Conservation (phyloP, 2,329 filamentous ascomycete genomes). For the Pseudogymnoascus sp. region DNA sequence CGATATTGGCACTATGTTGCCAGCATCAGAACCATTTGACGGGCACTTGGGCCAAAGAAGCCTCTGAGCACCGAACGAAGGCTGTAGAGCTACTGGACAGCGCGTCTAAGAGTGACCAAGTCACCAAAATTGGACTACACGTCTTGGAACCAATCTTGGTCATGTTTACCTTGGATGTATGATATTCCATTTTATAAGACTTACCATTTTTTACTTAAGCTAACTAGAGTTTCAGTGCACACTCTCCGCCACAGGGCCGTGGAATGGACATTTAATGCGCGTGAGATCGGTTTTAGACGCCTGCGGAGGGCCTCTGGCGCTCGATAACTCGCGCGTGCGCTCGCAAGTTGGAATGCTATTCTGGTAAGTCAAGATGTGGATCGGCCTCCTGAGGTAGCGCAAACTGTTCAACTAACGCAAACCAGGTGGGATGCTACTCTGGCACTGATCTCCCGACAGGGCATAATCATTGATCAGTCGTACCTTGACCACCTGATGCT, state of each 20-base stretch:
- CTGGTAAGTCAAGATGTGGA: constrained; percentile 19
- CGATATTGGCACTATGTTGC: constrained; percentile 28
- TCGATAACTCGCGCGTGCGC: constrained; percentile 21
- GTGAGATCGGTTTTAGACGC: constrained; percentile 21
- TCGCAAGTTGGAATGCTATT: constrained; percentile 29
- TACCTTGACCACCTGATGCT: constrained; percentile 22
- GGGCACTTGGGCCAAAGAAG: constrained; percentile 20
- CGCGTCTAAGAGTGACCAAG: constrained; percentile 13
- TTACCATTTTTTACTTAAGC: background rate
- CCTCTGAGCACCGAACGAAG: constrained; percentile 20
- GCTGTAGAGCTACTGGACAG: constrained; percentile 24
- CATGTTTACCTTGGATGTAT: constrained; percentile 30
- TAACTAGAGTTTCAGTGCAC: constrained; percentile 24
- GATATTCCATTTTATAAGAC: background rate
- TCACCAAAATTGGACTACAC: background rate
- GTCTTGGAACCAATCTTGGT: constrained; percentile 29
- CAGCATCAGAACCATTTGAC: constrained; percentile 27
- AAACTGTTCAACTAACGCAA: background rate
- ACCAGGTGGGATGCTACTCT: constrained; percentile 29
- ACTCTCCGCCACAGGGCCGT: constrained; percentile 30
- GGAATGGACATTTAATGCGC: constrained; percentile 26
- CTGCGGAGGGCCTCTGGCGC: constrained; percentile 16
- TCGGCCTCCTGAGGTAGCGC: background rate
- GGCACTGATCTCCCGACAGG: constrained; percentile 29
- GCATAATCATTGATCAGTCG: constrained; percentile 22